Conservation (phyloP, 805 yeast species). For the Lipomyces yamanashiensis region DNA sequence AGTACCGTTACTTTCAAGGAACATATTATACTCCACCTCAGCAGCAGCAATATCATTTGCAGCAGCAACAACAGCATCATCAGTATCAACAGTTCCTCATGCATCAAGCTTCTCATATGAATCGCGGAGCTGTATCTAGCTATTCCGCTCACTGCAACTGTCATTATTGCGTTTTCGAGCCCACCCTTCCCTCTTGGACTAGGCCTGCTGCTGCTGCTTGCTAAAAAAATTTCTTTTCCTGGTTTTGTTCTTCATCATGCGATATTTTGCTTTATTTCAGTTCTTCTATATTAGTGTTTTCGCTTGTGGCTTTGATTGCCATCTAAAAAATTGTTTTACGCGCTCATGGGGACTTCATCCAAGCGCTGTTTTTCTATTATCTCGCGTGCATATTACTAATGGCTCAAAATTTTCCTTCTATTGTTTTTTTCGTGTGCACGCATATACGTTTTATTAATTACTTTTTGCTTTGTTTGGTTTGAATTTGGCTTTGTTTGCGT, state of each 20-base stretch:
- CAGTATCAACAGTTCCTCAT: slow-evolving; percentile 17
- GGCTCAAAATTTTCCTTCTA: no score
- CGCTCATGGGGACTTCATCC: no score
- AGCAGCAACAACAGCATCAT: slow-evolving; percentile 6
- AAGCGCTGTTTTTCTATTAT: no score
- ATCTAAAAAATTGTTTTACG: not conserved
- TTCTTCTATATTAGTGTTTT: not conserved
- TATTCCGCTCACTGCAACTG: slow-evolving; percentile 29
- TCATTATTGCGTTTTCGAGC: slow-evolving; percentile 31
- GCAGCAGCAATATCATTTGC: slow-evolving; percentile 11
- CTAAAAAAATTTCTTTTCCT: not conserved
- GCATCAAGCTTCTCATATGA: slow-evolving; percentile 10
- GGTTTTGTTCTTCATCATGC: not conserved
- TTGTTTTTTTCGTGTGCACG: no score
- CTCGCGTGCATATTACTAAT: no score
- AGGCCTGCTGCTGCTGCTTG: slow-evolving; percentile 33
- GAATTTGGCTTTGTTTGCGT: no score
- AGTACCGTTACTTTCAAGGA: not conserved
- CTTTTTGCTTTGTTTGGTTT: no score
- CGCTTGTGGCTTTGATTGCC: not conserved
- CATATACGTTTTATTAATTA: no score
- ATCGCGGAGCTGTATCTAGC: slow-evolving; percentile 8
- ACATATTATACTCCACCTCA: not conserved
- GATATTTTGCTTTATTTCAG: not conserved
- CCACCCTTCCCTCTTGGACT: slow-evolving; percentile 15